Base-by-base conservation (phyloP, 371 early-diverging fungal species). In the Apophysomyces ossiformis region DNA sequence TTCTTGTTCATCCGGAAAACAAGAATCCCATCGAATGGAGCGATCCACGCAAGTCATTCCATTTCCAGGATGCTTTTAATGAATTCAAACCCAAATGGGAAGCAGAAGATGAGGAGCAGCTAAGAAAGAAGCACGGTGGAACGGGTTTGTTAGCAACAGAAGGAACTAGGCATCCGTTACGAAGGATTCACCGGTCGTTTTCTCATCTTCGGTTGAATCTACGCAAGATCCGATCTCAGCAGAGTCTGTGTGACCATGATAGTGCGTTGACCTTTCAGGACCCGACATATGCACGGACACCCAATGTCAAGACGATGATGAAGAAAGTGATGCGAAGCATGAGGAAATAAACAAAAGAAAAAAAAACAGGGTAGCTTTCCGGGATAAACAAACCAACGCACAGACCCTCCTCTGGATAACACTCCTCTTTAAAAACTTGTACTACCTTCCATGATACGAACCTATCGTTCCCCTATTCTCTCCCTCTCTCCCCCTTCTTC, bases 191-290 rank as follows among this genome's bases (percentile, higher is more conserved):
- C 4, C 47, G 21, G 16, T 50, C 54, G 21, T 50, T 50, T 21
- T 21, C 54, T 5, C 4, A 50, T 8, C 21, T 50, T 50, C 54
- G 54, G 54, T 21, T 50, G 54, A 50, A 50, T 21, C 54, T 50
- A 7, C 54, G 54, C 21, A 50, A 50, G 54, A 50, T 50, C 54
- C 54, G 54, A 50, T 50, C 54, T 21, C 54, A 50, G 9, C 54
- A 16, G 8, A 50, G 21, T 11, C 21, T 50, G 54, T 50, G 54
- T 5, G 16, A 50, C 54, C 16, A 5, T 50, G 54, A 50, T 21
- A 11, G 21, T 50, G 54, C 16, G 54, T 50, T 26, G 54, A 50
- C 54, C 21, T 9, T 50, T 11, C n/a, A 18, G 7, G 54, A 21
- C 54, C 54, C 16, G 54, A 26, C 16, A 7, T n/a, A 50, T 11